These are phyloP conservation scores for Candida labiduridarum DNA, from an alignment of 1,139 yeast genomes.

Conservation along the genomic window DNA sequence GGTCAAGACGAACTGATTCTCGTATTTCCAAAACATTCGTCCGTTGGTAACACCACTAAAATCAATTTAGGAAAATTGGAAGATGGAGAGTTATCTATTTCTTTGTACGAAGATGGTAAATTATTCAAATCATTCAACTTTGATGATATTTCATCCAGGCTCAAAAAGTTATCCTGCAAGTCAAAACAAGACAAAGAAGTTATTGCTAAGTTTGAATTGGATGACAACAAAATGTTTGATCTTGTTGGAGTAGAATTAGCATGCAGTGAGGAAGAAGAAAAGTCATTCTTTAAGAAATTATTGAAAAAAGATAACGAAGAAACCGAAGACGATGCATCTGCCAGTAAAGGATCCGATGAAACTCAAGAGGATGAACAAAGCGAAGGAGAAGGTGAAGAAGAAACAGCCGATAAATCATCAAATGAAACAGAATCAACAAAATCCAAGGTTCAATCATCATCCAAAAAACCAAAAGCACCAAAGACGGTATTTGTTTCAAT, in stretches of 20 bases:
- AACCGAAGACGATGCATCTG: background rate
- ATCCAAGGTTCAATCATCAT: conserved; percentile 13
- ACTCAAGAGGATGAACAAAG: conserved; percentile 12
- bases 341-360: conserved; percentile 12
- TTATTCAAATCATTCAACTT: conserved; percentile 42
- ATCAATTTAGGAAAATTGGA: conserved; percentile 32
- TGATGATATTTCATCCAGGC: conserved; percentile 35
- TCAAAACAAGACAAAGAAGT: conserved; percentile 34
- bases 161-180: conserved; percentile 47
- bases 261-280: conserved; percentile 29
- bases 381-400: no score
- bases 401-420: conserved; percentile 11
- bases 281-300: conserved; percentile 12
- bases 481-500: conserved; percentile 19
- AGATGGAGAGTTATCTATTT: conserved; percentile 37
- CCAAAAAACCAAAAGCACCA: conserved; percentile 23
- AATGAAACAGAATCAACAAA: conserved; percentile 22
- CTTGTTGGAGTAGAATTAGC: conserved; percentile 43
- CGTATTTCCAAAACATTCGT: conserved; percentile 48
- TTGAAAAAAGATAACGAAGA: conserved; percentile 17
- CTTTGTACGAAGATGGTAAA: conserved; percentile 57
- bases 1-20: conserved; percentile 27
- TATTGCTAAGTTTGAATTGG: conserved; percentile 48
- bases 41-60: conserved; percentile 27
- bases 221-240: conserved; percentile 53